A percentile compares a stretch with the other conserved stretches of the same genome.
These are phyloP conservation scores for Amphichorda felina DNA, from an alignment of 2,329 filamentous ascomycete species.

Conservation along the genomic window DNA sequence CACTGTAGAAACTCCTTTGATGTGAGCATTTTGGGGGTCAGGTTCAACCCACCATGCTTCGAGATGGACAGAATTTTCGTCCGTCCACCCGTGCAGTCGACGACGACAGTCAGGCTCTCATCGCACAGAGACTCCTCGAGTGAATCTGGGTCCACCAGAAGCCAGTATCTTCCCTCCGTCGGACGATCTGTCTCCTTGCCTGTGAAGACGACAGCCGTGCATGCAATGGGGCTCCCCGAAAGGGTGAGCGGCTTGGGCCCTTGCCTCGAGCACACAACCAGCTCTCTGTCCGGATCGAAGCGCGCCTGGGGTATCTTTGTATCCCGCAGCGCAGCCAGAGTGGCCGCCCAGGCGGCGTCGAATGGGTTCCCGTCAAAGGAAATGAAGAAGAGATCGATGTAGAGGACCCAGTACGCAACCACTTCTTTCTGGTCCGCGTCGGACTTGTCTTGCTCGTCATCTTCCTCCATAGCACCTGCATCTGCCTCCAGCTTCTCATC, in stretches of 20 bases:
- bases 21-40: constrained; percentile 51
- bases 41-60: constrained; percentile 67
- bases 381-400: constrained; percentile 91
- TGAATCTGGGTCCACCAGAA: constrained; percentile 78
- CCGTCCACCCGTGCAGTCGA: constrained; percentile 47
- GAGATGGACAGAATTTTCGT: constrained; percentile 59
- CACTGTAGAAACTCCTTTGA: constrained; percentile 45
- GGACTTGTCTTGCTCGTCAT: constrained; percentile 22
- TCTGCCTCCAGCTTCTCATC: constrained; percentile 31
- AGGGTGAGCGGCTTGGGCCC: constrained; percentile 46
- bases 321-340: constrained; percentile 69
- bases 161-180: constrained; percentile 47
- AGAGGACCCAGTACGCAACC: constrained; percentile 89
- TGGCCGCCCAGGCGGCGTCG: constrained; percentile 78
- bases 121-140: constrained; percentile 79
- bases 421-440: constrained; percentile 30
- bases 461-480: constrained; percentile 25
- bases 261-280: constrained; percentile 59
- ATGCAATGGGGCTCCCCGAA: constrained; percentile 58
- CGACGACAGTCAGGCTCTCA: constrained; percentile 72
- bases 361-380: constrained; percentile 87
- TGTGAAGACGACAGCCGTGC: constrained; percentile 68
- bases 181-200: constrained; percentile 41
- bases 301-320: constrained; percentile 66
- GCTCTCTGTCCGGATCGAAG: constrained; percentile 75